Evolutionary conservation across 2,329 filamentous ascomycete species (phyloP).

Genomic region (Xylariales sp.): DNA sequence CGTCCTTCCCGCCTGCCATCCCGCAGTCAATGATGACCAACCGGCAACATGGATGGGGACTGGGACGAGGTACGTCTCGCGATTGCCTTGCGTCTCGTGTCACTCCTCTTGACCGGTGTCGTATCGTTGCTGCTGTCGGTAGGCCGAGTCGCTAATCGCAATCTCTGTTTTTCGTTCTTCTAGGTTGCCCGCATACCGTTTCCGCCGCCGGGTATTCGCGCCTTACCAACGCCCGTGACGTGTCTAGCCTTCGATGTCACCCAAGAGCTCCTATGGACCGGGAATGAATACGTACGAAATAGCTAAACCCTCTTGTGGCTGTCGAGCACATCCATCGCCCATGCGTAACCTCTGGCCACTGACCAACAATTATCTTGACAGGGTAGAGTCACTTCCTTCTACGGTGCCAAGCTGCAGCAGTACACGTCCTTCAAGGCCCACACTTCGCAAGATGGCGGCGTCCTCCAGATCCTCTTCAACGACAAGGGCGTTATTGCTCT

Average conservation of each 20-base stretch:
- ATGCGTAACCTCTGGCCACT: slow-evolving; percentile 11
- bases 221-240: slow-evolving; percentile 76
- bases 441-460: slow-evolving; percentile 75
- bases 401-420: slow-evolving; percentile 82
- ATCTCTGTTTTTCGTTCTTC: neutral
- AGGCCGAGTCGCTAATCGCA: slow-evolving; percentile 2
- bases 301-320: slow-evolving; percentile 21
- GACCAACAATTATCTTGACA: slow-evolving; percentile 52
- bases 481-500: slow-evolving; percentile 91
- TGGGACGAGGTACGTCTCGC: slow-evolving; percentile 71
- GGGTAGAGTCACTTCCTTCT: slow-evolving; percentile 91
- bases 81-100: neutral
- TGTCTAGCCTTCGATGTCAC: slow-evolving; percentile 89
- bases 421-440: slow-evolving; percentile 94
- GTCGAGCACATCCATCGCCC: neutral
- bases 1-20: neutral
- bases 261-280: slow-evolving; percentile 92
- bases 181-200: slow-evolving; percentile 85
- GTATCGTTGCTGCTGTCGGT: neutral
- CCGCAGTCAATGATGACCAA: slow-evolving; percentile 44
- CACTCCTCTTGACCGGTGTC: slow-evolving; percentile 6
- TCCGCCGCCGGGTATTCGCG: slow-evolving; percentile 79
- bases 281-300: slow-evolving; percentile 82
- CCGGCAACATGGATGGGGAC: slow-evolving; percentile 70
- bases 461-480: slow-evolving; percentile 90